phyloP scores from a whole-genome alignment of 768 basidiomycete genomes.

The Lentinula guzmanii region DNA sequence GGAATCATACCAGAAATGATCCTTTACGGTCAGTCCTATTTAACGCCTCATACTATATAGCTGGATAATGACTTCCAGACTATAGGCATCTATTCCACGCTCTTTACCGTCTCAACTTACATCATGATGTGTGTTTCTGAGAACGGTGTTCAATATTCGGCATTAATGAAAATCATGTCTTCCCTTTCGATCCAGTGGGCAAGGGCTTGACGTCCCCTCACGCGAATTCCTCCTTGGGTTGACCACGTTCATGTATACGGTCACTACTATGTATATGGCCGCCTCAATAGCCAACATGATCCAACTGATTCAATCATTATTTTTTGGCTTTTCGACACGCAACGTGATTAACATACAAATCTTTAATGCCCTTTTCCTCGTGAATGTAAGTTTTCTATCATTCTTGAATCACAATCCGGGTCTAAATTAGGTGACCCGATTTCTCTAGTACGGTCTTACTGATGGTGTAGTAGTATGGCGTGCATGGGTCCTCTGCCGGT shows the following conservation, averaged over 20 bases:
- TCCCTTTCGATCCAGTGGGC: background rate
- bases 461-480: slow-evolving; percentile 8
- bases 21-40: background rate
- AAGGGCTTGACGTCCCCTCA: background rate
- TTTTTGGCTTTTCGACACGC: background rate
- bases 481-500: slow-evolving; percentile 3
- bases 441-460: slow-evolving; percentile 1
- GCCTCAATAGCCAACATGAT: background rate
- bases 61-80: background rate
- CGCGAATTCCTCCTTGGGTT: slow-evolving; percentile 1
- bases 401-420: too few relatives aligned
- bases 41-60: background rate
- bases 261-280: background rate
- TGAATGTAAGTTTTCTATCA: background rate
- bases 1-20: background rate
- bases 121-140: background rate
- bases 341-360: background rate
- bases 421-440: background rate
- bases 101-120: background rate
- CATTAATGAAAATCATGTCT: background rate
- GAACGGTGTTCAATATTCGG: too few relatives aligned
- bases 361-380: background rate
- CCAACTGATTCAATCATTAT: background rate
- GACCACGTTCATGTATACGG: background rate
- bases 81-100: background rate